Conservation (phyloP, 202 grass and related monocot genomes). For the Hordeum pubiflorum region DNA sequence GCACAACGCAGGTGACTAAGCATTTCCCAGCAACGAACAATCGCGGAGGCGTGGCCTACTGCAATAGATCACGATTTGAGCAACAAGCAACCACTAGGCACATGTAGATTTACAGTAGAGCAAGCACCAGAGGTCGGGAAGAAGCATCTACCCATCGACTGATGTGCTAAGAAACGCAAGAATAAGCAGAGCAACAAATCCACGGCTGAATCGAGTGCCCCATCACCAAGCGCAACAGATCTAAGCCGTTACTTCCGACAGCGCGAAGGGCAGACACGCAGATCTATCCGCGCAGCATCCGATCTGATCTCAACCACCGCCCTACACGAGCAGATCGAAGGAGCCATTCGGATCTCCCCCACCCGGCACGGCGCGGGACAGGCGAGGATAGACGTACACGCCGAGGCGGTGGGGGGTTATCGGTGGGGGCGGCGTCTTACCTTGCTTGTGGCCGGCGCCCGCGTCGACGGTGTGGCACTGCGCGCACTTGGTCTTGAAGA, state of each 20-base stretch:
- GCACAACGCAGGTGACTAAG: background rate
- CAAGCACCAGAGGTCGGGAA: background rate
- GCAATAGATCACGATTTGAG: background rate
- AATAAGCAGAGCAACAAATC: background rate
- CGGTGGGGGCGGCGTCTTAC: background rate
- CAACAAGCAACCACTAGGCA: background rate
- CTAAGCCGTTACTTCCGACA: background rate
- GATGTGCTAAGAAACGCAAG: background rate
- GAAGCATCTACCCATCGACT: background rate
- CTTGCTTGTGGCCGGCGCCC: slow-evolving; percentile 75
- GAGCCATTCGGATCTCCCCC: background rate
- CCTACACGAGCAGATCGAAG: background rate
- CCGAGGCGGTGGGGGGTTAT: background rate
- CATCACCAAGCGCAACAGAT: slow-evolving; percentile 9
- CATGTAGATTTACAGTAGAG: background rate
- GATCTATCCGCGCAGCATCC: background rate
- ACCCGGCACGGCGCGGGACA: background rate
- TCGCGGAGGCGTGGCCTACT: background rate
- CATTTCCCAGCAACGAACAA: background rate
- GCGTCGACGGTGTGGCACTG: slow-evolving; percentile 69
- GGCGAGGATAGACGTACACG: background rate
- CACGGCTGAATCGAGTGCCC: background rate
- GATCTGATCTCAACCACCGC: background rate
- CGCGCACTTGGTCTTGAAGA: slow-evolving; percentile 75
- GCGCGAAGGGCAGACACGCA: too few relatives aligned